Base-by-base conservation (phyloP, 768 basidiomycete species). In the Leccinum subtestaceum region DNA sequence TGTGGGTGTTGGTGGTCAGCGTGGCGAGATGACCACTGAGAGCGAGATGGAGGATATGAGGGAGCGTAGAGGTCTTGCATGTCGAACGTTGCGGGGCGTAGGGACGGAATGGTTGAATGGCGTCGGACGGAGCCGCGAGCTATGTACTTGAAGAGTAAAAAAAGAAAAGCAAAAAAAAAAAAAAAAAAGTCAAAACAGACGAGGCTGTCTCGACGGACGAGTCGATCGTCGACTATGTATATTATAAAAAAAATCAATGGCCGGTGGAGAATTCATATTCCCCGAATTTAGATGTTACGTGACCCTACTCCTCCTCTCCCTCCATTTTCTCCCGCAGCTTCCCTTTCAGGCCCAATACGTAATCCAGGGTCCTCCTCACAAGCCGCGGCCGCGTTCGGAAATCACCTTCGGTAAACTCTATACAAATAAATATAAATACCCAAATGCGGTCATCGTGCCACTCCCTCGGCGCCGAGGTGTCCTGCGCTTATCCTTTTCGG, bases 41-140 rank as follows among this genome's bases (percentile, higher is more conserved):
- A 50, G 78, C 86, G 86, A 10, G 66, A 60, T 0, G 63, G 60
- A 23, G 64, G 66, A 71, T 78, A 78, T 60, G 71, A 70, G 67
- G 72, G 72, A 69, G 78, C 76, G 70, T 76, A 80, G 76, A 80
- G 75, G 75, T 79, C 78, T 65, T 79, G 77, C 75, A 75, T 78
- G 75, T 73, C 71, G 70, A 72, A 73, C 67, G 76, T 72, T 63
- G 75, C 74, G 45, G 75, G 72, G 72, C 71, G 72, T 70, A 74
- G 72, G 70, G 74, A 75, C 72, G 71, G 73, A 74, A 69, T 68
- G 72, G 67, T 67, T 45, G 74, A 67, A 67, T 56, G 65, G 38
- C 63, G 68, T 76, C 58, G 59, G 73, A 68, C 54, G 61, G 62
- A 40, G 61, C 61, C 61, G 66, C 55, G 68, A 66, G 70, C 66